phyloP scores from a whole-genome alignment of 176 grass and related monocot species.

The Poa pratensis region DNA sequence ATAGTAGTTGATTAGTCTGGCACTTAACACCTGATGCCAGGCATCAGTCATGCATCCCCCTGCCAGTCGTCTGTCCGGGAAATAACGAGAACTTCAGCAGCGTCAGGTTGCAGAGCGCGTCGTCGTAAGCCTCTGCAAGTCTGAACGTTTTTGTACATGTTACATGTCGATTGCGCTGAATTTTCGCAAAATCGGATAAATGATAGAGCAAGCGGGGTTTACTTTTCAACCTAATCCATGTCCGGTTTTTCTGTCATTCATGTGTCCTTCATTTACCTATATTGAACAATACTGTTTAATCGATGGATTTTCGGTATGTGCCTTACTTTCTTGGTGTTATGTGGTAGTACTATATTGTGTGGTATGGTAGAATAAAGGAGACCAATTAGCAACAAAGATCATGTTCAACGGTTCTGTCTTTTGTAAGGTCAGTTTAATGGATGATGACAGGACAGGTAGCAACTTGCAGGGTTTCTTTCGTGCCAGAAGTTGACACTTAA shows the following conservation, averaged over 20 bases:
- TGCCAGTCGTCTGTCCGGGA: conserved; percentile 45
- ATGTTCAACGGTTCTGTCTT: neutral
- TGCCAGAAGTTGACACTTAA: conserved; percentile 58
- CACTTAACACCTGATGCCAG: conserved; percentile 7
- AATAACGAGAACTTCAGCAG: conserved; percentile 31
- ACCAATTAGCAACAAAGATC: conserved; percentile 12
- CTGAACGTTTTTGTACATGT: conserved; percentile 43
- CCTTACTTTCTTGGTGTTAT: neutral
- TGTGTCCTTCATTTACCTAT: neutral
- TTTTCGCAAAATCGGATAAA: conserved; percentile 32
- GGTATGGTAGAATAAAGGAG: conserved; percentile 8
- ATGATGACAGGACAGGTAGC: conserved; percentile 29
- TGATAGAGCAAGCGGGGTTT: conserved; percentile 63
- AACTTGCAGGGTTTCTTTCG: conserved; percentile 50
- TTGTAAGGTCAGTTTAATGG: conserved; percentile 16
- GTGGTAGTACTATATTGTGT: neutral
- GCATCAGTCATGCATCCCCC: conserved; percentile 42
- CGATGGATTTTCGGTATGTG: neutral
- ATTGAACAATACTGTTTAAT: neutral
- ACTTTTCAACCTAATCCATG: neutral
- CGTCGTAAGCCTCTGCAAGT: conserved; percentile 26
- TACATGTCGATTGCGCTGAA: conserved; percentile 17
- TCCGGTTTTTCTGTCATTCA: neutral
- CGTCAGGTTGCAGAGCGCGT: conserved; percentile 19
- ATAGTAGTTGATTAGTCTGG: conserved; percentile 14